A percentile compares a stretch with the other conserved stretches of the same genome.
Evolutionary conservation across 345 rosid species (phyloP).

Genomic region (Hibiscus tridactylites): DNA sequence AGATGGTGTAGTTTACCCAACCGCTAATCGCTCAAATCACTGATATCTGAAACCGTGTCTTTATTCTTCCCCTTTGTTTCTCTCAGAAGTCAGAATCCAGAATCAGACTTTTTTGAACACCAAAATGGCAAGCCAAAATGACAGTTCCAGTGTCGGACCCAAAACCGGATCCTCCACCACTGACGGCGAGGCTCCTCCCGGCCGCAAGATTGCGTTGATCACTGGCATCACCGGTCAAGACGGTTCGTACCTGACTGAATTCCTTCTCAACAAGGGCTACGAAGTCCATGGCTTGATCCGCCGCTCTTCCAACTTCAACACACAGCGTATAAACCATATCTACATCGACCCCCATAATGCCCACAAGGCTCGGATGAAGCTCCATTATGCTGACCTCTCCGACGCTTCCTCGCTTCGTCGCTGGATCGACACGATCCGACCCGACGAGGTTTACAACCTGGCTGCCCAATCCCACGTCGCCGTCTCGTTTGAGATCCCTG

Average conservation of each 20-base stretch:
- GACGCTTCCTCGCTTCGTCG: conserved; percentile 92
- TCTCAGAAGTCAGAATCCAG: too few species aligned
- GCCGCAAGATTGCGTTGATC: conserved; percentile 51
- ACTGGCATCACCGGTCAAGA: conserved; percentile 95
- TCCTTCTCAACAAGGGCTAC: conserved; percentile 71
- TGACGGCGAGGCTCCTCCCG: conserved; percentile 22
- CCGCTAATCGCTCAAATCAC: too few species aligned
- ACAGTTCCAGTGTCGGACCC: conserved; percentile 26
- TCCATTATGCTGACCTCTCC: conserved; percentile 74
- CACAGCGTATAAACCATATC: conserved; percentile 92
- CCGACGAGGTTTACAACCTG: conserved; percentile 87
- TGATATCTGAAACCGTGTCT: too few species aligned
- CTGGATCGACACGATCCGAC: conserved; percentile 78
- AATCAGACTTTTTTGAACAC: too few species aligned
- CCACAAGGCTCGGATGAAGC: conserved; percentile 80
- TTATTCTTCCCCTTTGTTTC: too few species aligned
- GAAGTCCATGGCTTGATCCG: conserved; percentile 83
- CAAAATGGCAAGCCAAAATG: conserved; percentile 29
- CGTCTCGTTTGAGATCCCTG: conserved; percentile 90
- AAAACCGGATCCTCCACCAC: conserved; percentile 11
- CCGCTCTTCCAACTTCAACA: conserved; percentile 85
- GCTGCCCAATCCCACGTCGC: conserved; percentile 94
- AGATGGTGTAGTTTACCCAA: too few species aligned
- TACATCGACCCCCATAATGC: conserved; percentile 89
- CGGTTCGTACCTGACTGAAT: conserved; percentile 86